Base-by-base conservation (phyloP, 345 rosid genomes). In the Lagerstroemia speciosa region DNA sequence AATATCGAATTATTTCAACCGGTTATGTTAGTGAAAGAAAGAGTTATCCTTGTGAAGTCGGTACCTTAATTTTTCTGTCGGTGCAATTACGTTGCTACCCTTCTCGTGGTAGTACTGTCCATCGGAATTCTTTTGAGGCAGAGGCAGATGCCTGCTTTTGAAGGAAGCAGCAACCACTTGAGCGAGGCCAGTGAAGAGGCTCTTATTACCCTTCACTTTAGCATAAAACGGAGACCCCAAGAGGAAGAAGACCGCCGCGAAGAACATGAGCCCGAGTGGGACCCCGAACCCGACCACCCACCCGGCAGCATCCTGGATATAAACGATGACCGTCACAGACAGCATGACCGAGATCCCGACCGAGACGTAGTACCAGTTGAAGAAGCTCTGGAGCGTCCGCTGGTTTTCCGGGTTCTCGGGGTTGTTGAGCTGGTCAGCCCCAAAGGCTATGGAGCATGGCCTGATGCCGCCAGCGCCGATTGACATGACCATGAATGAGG, bases 341-440 rank as follows among this genome's bases (percentile, higher is more conserved):
- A 81, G 4, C 79, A 78, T 65, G 22, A 80, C 45, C 0, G 89
- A 77, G 6, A 83, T 14, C 46, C 84, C 84, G 15, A 78, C 79
- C 0, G 86, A 78, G 9, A 84, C 84, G 15, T 84, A 87, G 48
- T 87, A 87, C 87, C 87, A 84, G 43, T 76, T 81, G 78, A 87
- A 87, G 75, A 79, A 84, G 43, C 75, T 80, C 68, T 83, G 86
- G 64, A 84, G 40, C 43, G 61, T 45, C 76, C 79, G 71, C 8
- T 71, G 40, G 27, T 81, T 83, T 32, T 76, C 69, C 1, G 83
- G 86, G 66, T 87, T 69, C 11, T 50, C 60, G 9, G 84, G 86
- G 15, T 80, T 67, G 62, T 82, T 45, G n/a, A 86, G 67, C 64
- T 86, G 90, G 70, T 86, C 87, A 0, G 90, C 90, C 6, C 85